Conservation (phyloP, 2,329 filamentous ascomycete species). For the Phaeophleospora eucalypticola region DNA sequence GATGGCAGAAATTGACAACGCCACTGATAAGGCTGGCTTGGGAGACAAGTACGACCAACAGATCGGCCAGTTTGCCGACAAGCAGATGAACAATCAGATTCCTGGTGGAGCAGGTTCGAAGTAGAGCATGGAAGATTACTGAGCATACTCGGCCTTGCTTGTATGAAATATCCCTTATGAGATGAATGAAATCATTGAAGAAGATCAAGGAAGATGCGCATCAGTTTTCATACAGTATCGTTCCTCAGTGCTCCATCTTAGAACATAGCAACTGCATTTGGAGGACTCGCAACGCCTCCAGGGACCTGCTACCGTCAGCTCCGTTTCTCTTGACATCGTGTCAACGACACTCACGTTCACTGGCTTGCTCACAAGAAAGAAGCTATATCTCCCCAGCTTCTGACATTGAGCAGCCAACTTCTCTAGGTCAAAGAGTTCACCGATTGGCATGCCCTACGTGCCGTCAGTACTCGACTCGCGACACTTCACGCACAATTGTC, state of each 20-base stretch:
- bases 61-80: constrained; percentile 25
- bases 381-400: constrained; percentile 39
- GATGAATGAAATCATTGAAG: not conserved
- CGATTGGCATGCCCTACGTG: constrained; percentile 51
- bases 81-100: constrained; percentile 24
- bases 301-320: constrained; percentile 32
- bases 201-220: too few species aligned
- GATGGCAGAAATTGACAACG: constrained; percentile 16
- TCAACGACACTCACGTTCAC: constrained; percentile 38
- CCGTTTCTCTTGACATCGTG: constrained; percentile 22
- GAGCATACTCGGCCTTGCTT: too few species aligned
- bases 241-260: too few species aligned
- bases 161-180: not conserved
- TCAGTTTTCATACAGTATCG: too few species aligned
- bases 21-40: constrained; percentile 19
- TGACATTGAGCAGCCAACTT: constrained; percentile 40
- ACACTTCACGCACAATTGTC: too few species aligned
- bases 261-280: constrained; percentile 39
- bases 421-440: constrained; percentile 50
- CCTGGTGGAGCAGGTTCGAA: constrained; percentile 8
- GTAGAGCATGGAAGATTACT: too few species aligned
- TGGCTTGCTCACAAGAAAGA: constrained; percentile 48
- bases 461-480: too few species aligned
- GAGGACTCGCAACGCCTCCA: constrained; percentile 37
- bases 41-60: constrained; percentile 26